These are phyloP conservation scores for Hydrangea macrophylla DNA, from an alignment of 148 eudicot species.

Conservation along the genomic window DNA sequence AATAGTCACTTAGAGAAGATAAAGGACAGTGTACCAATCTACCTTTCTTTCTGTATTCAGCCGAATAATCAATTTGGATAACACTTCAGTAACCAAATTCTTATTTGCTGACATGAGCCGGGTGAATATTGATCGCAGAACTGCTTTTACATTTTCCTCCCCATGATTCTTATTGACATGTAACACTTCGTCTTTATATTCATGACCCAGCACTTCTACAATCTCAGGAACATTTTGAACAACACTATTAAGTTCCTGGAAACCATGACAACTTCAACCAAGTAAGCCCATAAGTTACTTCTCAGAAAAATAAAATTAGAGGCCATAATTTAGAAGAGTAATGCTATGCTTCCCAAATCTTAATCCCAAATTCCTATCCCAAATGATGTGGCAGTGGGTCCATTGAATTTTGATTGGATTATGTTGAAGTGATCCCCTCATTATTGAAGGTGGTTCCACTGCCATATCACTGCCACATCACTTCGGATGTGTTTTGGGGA, in stretches of 20 bases:
- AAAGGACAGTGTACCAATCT: background rate
- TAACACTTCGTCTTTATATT: constrained; percentile 43
- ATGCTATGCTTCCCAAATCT: no score
- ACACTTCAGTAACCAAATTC: constrained; percentile 45
- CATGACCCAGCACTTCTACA: constrained; percentile 57
- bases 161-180: constrained; percentile 36
- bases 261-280: constrained; percentile 7
- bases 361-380: no score
- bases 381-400: no score
- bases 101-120: constrained; percentile 77
- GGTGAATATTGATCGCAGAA: constrained; percentile 56
- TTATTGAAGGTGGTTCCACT: no score
- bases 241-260: constrained; percentile 71
- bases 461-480: no score
- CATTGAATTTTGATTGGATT: no score
- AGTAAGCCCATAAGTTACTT: no score
- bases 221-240: constrained; percentile 78
- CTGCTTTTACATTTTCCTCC: constrained; percentile 47
- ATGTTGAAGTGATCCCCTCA: no score
- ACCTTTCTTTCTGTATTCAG: constrained; percentile 54
- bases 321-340: no score
- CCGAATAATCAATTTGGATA: constrained; percentile 58
- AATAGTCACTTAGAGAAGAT: background rate
- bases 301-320: no score
- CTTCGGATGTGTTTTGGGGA: no score